phyloP scores from a whole-genome alignment of 2,329 filamentous ascomycete species.

The Trichoderma cornu-damae region DNA sequence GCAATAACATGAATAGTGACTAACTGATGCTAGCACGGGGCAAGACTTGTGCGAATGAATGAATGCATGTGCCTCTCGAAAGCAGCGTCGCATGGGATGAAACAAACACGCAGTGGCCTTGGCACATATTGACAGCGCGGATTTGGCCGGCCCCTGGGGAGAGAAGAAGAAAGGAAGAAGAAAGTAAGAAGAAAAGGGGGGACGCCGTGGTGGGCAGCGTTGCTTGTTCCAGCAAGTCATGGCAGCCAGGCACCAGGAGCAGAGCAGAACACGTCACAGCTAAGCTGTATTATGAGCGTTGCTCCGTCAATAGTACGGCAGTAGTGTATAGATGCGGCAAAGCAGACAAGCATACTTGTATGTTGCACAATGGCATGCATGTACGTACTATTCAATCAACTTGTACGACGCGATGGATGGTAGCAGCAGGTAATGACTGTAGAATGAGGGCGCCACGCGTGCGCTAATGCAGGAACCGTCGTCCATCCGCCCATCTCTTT shows the following conservation, averaged over 20 bases:
- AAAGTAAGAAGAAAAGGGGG: no score
- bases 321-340: no score
- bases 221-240: neutral
- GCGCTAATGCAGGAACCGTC: slow-evolving; percentile 26
- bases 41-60: neutral
- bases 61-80: slow-evolving; percentile 6
- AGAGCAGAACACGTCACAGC: no score
- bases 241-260: neutral
- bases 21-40: neutral
- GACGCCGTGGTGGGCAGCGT: no score
- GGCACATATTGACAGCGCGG: neutral
- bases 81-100: neutral
- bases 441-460: neutral
- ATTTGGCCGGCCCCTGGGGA: neutral
- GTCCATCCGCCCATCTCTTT: slow-evolving; percentile 15
- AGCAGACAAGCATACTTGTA: no score
- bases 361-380: neutral
- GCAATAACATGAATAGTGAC: neutral
- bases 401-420: no score
- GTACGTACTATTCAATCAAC: no score
- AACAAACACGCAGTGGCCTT: slow-evolving; percentile 3
- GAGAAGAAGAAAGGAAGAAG: no score
- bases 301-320: no score
- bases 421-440: no score
- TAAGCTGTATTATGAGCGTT: no score